Evolutionary conservation across 192 early-diverging fungal species (phyloP).

Genomic region (Mycoemilia scoparia): DNA sequence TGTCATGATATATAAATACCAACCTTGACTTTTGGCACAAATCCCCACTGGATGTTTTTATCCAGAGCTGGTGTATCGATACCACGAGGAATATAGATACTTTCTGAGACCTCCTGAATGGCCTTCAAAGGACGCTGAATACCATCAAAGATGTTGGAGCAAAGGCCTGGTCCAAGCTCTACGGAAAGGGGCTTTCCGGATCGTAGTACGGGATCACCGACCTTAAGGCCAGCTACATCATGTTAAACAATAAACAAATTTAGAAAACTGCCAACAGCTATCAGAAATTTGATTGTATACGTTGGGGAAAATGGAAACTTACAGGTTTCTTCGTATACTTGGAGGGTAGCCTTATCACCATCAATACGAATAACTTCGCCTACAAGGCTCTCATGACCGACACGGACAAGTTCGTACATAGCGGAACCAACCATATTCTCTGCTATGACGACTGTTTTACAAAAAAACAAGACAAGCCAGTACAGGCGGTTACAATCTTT

Average conservation of each 20-base stretch:
- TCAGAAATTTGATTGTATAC: neutral
- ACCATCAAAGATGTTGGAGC: slow-evolving; percentile 93
- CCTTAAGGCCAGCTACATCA: slow-evolving; percentile 94
- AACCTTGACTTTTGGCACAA: slow-evolving; percentile 86
- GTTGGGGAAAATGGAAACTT: too few relatives aligned
- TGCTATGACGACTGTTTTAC: slow-evolving; percentile 90
- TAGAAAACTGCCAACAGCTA: neutral
- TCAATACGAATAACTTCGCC: slow-evolving; percentile 99
- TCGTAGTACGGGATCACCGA: slow-evolving; percentile 95
- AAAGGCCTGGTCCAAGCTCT: slow-evolving; percentile 88
- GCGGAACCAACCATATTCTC: slow-evolving; percentile 94
- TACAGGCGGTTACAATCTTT: slow-evolving; percentile 1
- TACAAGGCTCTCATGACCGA: slow-evolving; percentile 91
- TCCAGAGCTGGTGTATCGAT: slow-evolving; percentile 95
- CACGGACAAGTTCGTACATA: slow-evolving; percentile 98
- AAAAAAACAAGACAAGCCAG: neutral
- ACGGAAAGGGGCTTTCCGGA: slow-evolving; percentile 97
- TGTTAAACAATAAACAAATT: slow-evolving; percentile 8
- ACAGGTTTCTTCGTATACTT: slow-evolving; percentile 99
- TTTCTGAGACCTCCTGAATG: slow-evolving; percentile 81
- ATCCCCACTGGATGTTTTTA: slow-evolving; percentile 81
- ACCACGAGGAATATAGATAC: slow-evolving; percentile 98
- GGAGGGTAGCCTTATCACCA: slow-evolving; percentile 97
- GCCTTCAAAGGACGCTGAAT: slow-evolving; percentile 96
- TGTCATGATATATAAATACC: too few relatives aligned